phyloP scores from a whole-genome alignment of 345 rosid genomes.

The Lepidium aucheri region DNA sequence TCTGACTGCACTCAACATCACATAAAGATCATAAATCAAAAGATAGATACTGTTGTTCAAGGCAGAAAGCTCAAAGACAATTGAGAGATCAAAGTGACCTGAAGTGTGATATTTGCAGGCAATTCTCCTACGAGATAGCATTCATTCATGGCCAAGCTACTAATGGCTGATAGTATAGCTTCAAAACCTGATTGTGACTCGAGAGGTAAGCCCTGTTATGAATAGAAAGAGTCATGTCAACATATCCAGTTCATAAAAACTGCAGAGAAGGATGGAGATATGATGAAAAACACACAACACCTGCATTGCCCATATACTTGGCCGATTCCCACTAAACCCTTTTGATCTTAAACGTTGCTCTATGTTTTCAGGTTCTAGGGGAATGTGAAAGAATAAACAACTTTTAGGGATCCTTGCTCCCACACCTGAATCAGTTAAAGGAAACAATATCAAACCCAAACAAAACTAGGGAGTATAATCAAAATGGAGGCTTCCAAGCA shows the following conservation, averaged over 20 bases:
- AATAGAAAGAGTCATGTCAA: background rate
- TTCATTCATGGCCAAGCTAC: constrained; percentile 63
- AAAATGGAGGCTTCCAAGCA: background rate
- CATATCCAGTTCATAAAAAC: background rate
- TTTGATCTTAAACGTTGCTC: constrained; percentile 41
- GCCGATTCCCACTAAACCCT: constrained; percentile 68
- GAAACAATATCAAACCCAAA: background rate
- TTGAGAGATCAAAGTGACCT: constrained; percentile 32
- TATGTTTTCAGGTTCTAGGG: constrained; percentile 39
- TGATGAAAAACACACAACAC: constrained; percentile 26
- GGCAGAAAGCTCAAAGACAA: background rate
- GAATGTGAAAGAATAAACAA: constrained; percentile 67
- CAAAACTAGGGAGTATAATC: background rate
- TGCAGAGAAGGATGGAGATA: background rate
- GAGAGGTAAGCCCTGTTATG: constrained; percentile 56
- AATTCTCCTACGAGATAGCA: constrained; percentile 66
- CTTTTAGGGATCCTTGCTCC: constrained; percentile 75
- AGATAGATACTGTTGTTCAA: background rate
- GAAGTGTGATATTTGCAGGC: constrained; percentile 45
- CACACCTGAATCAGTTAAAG: constrained; percentile 42
- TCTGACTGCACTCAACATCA: constrained; percentile 34
- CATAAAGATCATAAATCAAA: background rate
- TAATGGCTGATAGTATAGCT: constrained; percentile 44
- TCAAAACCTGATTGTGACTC: constrained; percentile 55
- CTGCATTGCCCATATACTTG: constrained; percentile 89